phyloP scores from a whole-genome alignment of 1,139 yeast species.

The Yamadazyma pseudoaaseri region DNA sequence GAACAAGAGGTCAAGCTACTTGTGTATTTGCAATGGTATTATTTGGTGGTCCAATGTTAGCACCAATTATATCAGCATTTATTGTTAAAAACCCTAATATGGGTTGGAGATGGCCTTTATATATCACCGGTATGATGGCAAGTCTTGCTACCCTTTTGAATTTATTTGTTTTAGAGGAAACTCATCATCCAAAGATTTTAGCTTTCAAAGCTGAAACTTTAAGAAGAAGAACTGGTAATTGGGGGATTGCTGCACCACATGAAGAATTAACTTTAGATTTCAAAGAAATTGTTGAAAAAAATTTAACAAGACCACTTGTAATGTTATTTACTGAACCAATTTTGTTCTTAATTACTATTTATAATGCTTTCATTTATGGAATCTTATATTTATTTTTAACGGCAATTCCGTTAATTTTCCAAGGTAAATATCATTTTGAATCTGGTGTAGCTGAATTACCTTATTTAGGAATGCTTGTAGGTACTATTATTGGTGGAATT shows the following conservation, averaged over 20 bases:
- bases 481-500: conserved; percentile 58
- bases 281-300: conserved; percentile 66
- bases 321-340: conserved; percentile 77
- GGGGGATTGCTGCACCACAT: conserved; percentile 86
- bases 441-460: conserved; percentile 61
- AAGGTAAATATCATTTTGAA: conserved; percentile 53
- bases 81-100: conserved; percentile 28
- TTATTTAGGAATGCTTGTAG: conserved; percentile 59
- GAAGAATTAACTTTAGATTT: conserved; percentile 65
- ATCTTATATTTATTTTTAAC: conserved; percentile 74
- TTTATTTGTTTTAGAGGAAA: conserved; percentile 41
- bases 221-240: conserved; percentile 56
- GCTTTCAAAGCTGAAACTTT: conserved; percentile 60
- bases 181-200: conserved; percentile 52
- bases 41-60: conserved; percentile 49
- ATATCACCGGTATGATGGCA: conserved; percentile 53
- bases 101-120: conserved; percentile 63
- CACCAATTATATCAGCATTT: conserved; percentile 41
- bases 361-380: conserved; percentile 84
- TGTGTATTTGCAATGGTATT: conserved; percentile 33
- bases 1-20: conserved; percentile 36
- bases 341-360: conserved; percentile 62
- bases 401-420: conserved; percentile 76
- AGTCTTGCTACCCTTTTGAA: conserved; percentile 27
- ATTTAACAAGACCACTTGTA: conserved; percentile 63